Conservation (phyloP, 306 rosid species). For the Geum urbanum region DNA sequence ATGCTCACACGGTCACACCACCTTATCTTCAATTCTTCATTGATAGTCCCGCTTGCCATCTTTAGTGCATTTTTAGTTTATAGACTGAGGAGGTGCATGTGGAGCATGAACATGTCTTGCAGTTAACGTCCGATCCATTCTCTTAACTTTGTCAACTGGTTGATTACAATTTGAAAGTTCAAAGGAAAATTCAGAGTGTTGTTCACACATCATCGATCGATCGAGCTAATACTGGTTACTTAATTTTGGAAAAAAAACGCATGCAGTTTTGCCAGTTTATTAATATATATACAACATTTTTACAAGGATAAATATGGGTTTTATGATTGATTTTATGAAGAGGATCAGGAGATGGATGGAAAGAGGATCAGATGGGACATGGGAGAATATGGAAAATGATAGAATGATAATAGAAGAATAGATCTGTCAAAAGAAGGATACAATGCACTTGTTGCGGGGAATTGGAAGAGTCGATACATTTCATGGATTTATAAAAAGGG, state of each 20-base stretch:
- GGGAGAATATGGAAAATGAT: constrained; percentile 16
- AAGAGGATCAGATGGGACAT: constrained; percentile 15
- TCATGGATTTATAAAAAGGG: constrained; percentile 15
- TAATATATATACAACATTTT: no score
- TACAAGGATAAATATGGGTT: neutral
- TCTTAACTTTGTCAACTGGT: neutral
- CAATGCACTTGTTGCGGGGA: constrained; percentile 40
- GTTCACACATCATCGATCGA: neutral
- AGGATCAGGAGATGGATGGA: neutral
- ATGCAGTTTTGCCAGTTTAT: no score
- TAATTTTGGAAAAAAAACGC: no score
- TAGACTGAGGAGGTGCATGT: constrained; percentile 1
- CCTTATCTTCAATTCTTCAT: constrained; percentile 41
- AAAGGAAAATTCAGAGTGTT: neutral
- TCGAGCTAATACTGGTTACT: no score
- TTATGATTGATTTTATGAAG: neutral
- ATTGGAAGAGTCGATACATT: constrained; percentile 13
- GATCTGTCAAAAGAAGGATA: constrained; percentile 44
- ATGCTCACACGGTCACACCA: constrained; percentile 10
- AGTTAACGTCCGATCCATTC: neutral
- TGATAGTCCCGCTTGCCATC: constrained; percentile 13
- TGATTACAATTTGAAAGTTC: neutral
- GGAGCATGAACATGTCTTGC: neutral
- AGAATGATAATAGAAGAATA: constrained; percentile 28
- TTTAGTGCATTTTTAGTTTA: constrained; percentile 10